Evolutionary conservation across 345 rosid genomes (phyloP), one percentile per base, ranked within the genome.

Genomic region (Geranium rotundifolium): DNA sequence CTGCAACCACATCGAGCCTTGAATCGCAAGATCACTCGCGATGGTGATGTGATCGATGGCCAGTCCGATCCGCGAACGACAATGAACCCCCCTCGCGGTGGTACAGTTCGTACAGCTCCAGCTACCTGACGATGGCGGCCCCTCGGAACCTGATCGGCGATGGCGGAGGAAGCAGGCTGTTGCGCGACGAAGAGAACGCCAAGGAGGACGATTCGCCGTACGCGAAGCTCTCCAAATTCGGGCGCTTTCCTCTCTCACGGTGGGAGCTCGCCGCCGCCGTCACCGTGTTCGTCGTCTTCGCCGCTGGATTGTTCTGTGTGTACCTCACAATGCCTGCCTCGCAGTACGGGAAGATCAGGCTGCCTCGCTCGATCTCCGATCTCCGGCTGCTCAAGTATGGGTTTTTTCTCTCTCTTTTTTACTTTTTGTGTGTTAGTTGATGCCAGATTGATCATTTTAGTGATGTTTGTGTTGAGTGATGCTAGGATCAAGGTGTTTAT

Each of bases 351-450:
- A 84, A 86, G 56, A 92, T 92, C 77, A 92, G 82, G 82, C 78
- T 89, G 17, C 98, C 98, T 10, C 86, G 97, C 58, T 80, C 88
- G 62, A 19, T 92, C 62, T 69, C 97, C 54, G 97, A 92, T 74
- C 98, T 92, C 59, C 98, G 98, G 65, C 63, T 74, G 72, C 97
- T 93, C 77, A 93, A 90, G 99, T 93, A 73, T 19, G n/a, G n/a
- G n/a, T n/a, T n/a, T n/a, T n/a, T n/a, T n/a, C n/a, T n/a, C n/a
- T 5, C 18, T 29, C 50, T 10, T 23, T 17, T 15, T 56, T 39
- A 5, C 31, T 27, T 7, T 3, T 31, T 31, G 37, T 5, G 66
- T 52, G 52, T n/a, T n/a, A n/a, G n/a, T n/a, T n/a, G n/a, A n/a
- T n/a, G n/a, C n/a, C n/a, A n/a, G n/a, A n/a, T n/a, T n/a, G n/a